A percentile compares a stretch with the other conserved stretches of the same genome.
These are phyloP conservation scores for Rheum nobile DNA, from an alignment of 148 eudicot species.

Conservation along the genomic window DNA sequence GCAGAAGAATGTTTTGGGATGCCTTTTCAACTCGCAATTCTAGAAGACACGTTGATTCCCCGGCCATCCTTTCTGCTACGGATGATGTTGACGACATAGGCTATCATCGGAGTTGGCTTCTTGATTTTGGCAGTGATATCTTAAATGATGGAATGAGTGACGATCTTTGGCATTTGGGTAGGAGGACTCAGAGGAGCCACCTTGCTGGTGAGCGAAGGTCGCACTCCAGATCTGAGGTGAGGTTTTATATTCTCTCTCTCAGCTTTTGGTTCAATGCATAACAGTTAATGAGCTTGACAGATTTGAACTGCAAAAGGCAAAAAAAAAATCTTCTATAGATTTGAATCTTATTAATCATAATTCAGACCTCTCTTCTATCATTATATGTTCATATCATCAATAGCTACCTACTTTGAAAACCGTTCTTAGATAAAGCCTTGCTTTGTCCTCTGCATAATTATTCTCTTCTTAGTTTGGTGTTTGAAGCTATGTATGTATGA, in stretches of 20 bases:
- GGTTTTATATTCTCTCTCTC: slow-evolving; percentile 6
- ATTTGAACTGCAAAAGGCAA: not conserved
- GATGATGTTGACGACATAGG: slow-evolving; percentile 40
- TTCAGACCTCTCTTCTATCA: not conserved
- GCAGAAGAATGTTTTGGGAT: slow-evolving; percentile 69
- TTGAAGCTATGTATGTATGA: not conserved
- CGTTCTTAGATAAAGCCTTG: not conserved
- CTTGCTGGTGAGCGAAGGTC: slow-evolving; percentile 27
- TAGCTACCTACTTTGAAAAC: not conserved
- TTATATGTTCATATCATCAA: not conserved
- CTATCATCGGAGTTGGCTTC: slow-evolving; percentile 60
- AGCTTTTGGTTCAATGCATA: not conserved
- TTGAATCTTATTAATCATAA: not conserved
- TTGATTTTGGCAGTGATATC: slow-evolving; percentile 47
- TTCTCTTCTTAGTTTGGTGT: not conserved
- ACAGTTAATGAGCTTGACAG: not conserved
- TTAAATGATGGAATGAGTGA: slow-evolving; percentile 36
- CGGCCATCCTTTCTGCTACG: slow-evolving; percentile 34
- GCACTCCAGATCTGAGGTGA: slow-evolving; percentile 70
- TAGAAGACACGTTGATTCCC: slow-evolving; percentile 40
- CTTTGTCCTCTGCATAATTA: not conserved
- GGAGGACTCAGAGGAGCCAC: slow-evolving; percentile 48
- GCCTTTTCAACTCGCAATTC: slow-evolving; percentile 58
- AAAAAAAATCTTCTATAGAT: not conserved
- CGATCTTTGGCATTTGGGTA: slow-evolving; percentile 34